Evolutionary conservation across 495 filamentous ascomycete species (phyloP).

Genomic region (Lepidopterella palustris): DNA sequence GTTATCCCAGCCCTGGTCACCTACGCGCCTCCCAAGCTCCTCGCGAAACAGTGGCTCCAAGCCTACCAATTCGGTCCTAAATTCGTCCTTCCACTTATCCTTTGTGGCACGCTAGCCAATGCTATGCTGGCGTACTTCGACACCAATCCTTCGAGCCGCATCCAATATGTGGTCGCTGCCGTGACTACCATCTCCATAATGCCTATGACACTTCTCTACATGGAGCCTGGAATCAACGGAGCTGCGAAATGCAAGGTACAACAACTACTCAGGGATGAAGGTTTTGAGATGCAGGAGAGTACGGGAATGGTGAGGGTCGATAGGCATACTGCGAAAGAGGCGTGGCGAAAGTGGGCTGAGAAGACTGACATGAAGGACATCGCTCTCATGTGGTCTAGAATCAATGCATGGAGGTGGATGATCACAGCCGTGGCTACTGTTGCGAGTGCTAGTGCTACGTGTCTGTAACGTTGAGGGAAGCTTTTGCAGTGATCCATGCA

Average conservation of each 20-base stretch:
- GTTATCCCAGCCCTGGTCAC: conserved; percentile 17
- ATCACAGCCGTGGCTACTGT: conserved; percentile 12
- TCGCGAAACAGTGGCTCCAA: conserved; percentile 34
- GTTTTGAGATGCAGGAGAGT: conserved; percentile 24
- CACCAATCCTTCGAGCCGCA: neutral
- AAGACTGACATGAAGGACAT: conserved; percentile 26
- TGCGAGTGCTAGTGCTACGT: conserved; percentile 23
- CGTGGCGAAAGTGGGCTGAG: conserved; percentile 25
- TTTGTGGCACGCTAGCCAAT: conserved; percentile 24
- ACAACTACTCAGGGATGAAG: conserved; percentile 30
- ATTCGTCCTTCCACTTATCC: conserved; percentile 32
- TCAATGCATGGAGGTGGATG: conserved; percentile 21
- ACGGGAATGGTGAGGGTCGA: conserved; percentile 9
- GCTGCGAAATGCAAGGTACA: conserved; percentile 34
- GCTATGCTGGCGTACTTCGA: conserved; percentile 18
- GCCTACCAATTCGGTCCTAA: conserved; percentile 29
- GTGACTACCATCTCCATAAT: conserved; percentile 25
- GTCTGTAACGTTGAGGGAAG: too few species aligned
- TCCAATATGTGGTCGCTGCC: conserved; percentile 19
- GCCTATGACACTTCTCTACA: conserved; percentile 31
- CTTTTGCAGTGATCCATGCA: too few species aligned
- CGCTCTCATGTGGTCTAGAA: conserved; percentile 17
- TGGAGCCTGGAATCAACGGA: conserved; percentile 32
- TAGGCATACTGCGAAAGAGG: conserved; percentile 19
- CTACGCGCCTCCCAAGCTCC: conserved; percentile 24